A percentile compares a stretch with the other conserved stretches of the same genome.
These are phyloP conservation scores for Azolla pinnata DNA, from an alignment of 75 land plant genomes.

Conservation along the genomic window DNA sequence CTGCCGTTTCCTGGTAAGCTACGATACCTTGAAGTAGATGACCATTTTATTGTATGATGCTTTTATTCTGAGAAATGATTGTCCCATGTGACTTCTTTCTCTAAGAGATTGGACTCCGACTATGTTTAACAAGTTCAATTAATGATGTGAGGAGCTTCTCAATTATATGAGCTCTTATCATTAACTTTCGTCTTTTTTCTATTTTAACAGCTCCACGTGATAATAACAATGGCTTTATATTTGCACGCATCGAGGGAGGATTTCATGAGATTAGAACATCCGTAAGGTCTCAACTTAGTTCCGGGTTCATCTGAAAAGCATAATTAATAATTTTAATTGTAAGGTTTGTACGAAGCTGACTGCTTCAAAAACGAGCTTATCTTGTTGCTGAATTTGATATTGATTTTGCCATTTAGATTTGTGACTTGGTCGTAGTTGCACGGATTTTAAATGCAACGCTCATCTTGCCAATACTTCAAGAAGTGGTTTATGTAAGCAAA, in stretches of 20 bases:
- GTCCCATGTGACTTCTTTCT: no score
- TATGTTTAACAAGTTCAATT: no score
- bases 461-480: constrained; percentile 77
- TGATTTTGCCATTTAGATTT: constrained; percentile 35
- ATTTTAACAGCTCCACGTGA: constrained; percentile 39
- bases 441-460: constrained; percentile 89
- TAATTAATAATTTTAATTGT: neutral
- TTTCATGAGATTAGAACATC: constrained; percentile 74
- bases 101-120: no score
- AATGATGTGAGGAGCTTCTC: no score
- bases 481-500: constrained; percentile 42
- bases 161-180: no score
- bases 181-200: no score
- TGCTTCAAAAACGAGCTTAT: constrained; percentile 9
- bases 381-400: neutral
- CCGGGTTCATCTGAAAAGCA: neutral
- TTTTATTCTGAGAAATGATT: no score
- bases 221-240: constrained; percentile 55
- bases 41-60: no score
- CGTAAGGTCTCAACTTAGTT: constrained; percentile 36
- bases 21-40: no score
- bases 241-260: constrained; percentile 67
- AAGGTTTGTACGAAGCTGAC: neutral
- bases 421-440: constrained; percentile 69
- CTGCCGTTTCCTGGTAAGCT: no score